Evolutionary conservation across 192 early-diverging fungal genomes (phyloP).

Genomic region (Podila epigama): DNA sequence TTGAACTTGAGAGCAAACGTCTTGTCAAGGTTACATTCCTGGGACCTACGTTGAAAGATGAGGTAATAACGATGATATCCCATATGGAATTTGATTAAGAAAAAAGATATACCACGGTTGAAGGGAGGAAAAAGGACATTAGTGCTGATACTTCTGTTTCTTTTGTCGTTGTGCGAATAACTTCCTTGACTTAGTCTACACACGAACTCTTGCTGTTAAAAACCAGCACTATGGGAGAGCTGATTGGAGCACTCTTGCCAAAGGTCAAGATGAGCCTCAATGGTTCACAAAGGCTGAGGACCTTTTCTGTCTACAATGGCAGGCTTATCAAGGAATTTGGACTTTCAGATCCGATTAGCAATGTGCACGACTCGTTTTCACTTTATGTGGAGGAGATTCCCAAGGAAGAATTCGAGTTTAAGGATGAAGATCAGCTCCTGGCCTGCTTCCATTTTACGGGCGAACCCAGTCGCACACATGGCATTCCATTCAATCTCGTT

Average conservation of each 20-base stretch:
- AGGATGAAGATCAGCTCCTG: constrained; percentile 54
- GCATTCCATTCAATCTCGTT: constrained; percentile 85
- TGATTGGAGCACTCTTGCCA: constrained; percentile 59
- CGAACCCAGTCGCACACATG: constrained; percentile 72
- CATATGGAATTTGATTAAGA: neutral
- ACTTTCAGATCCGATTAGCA: constrained; percentile 53
- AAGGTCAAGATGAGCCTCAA: constrained; percentile 56
- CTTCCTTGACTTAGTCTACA: constrained; percentile 35
- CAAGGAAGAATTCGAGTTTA: constrained; percentile 51
- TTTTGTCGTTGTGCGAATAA: too few species aligned
- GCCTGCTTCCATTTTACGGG: constrained; percentile 81
- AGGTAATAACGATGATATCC: constrained; percentile 33
- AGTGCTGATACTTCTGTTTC: neutral
- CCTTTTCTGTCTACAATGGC: constrained; percentile 63
- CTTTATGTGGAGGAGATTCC: constrained; percentile 69
- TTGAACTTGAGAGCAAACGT: constrained; percentile 85
- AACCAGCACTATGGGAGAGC: constrained; percentile 48
- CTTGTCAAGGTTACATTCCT: constrained; percentile 73
- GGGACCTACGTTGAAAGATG: constrained; percentile 71
- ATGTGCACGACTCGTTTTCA: constrained; percentile 48
- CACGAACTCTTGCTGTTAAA: constrained; percentile 79
- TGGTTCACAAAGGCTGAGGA: constrained; percentile 58
- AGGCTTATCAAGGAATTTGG: constrained; percentile 57
- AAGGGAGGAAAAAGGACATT: neutral
- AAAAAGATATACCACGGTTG: too few species aligned